phyloP scores from a whole-genome alignment of 2,329 filamentous ascomycete genomes.

The Ceratocystis cacaofunesta region DNA sequence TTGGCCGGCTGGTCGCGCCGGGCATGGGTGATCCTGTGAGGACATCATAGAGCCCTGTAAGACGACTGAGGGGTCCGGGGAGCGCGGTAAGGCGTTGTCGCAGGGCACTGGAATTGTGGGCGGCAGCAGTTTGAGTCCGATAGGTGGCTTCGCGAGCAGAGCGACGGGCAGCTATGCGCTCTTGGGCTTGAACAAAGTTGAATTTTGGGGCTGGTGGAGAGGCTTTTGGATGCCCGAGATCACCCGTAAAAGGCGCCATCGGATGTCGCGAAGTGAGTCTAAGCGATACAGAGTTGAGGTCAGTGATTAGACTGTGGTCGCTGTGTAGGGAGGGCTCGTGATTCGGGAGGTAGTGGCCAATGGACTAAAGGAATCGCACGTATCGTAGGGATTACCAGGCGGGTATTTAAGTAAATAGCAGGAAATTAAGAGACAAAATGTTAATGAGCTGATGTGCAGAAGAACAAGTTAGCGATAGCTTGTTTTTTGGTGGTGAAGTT shows the following conservation, averaged over 20 bases:
- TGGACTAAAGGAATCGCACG: neutral
- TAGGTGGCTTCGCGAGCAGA: slow-evolving; percentile 49
- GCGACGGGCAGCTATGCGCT: slow-evolving; percentile 69
- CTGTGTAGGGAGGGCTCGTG: neutral
- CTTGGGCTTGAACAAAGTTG: slow-evolving; percentile 79
- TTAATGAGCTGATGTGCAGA: neutral
- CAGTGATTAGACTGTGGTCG: neutral
- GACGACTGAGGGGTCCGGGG: slow-evolving; percentile 35
- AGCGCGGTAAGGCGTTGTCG: slow-evolving; percentile 27
- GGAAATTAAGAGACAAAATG: neutral
- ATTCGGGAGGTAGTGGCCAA: neutral
- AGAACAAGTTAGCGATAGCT: neutral
- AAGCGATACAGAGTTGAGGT: neutral
- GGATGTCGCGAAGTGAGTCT: neutral
- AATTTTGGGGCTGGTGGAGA: neutral
- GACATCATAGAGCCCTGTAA: slow-evolving; percentile 36
- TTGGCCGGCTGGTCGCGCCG: slow-evolving; percentile 48
- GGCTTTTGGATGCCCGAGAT: neutral
- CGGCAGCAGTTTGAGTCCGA: slow-evolving; percentile 31
- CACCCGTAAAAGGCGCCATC: neutral
- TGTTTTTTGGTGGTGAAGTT: neutral
- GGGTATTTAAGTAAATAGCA: neutral
- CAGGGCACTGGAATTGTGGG: slow-evolving; percentile 30
- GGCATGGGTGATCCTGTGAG: slow-evolving; percentile 47
- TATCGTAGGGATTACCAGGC: neutral